phyloP scores from a whole-genome alignment of 2,329 filamentous ascomycete species.

The Exophiala xenobiotica region DNA sequence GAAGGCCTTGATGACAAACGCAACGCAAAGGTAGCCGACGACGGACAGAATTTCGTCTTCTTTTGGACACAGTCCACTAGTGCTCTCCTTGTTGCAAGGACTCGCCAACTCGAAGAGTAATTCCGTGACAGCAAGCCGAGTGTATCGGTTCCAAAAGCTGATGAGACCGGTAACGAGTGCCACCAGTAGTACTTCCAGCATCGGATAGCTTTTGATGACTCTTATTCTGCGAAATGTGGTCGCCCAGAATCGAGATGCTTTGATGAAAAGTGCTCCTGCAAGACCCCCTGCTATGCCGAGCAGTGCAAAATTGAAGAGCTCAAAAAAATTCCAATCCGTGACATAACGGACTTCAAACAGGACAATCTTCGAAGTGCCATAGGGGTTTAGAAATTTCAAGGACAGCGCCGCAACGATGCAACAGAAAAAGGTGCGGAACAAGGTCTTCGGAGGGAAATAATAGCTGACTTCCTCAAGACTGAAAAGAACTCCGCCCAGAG shows the following conservation, averaged over 20 bases:
- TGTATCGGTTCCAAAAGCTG: conserved; percentile 92
- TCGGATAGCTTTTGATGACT: conserved; percentile 75
- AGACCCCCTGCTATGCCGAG: conserved; percentile 82
- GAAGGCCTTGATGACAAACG: conserved; percentile 85
- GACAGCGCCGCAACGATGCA: conserved; percentile 88
- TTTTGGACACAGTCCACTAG: conserved; percentile 77
- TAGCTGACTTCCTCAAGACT: conserved; percentile 94
- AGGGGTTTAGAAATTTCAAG: conserved; percentile 92
- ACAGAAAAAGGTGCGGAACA: conserved; percentile 97
- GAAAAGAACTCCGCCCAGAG: conserved; percentile 85
- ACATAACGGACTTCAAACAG: conserved; percentile 91
- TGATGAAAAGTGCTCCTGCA: conserved; percentile 90
- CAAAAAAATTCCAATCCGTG: conserved; percentile 90
- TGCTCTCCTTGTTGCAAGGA: conserved; percentile 72
- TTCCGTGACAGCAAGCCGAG: conserved; percentile 85
- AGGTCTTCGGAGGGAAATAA: conserved; percentile 94
- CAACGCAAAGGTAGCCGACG: conserved; percentile 67
- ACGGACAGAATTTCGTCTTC: conserved; percentile 76
- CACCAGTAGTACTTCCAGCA: conserved; percentile 85
- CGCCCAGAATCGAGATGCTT: conserved; percentile 88
- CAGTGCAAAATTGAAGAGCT: conserved; percentile 80
- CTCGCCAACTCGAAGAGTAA: conserved; percentile 86
- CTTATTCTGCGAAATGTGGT: conserved; percentile 79
- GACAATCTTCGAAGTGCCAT: conserved; percentile 94
- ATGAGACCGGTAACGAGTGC: conserved; percentile 78